Conservation (phyloP, 495 filamentous ascomycete genomes). For the Aspergillus panamensis region DNA sequence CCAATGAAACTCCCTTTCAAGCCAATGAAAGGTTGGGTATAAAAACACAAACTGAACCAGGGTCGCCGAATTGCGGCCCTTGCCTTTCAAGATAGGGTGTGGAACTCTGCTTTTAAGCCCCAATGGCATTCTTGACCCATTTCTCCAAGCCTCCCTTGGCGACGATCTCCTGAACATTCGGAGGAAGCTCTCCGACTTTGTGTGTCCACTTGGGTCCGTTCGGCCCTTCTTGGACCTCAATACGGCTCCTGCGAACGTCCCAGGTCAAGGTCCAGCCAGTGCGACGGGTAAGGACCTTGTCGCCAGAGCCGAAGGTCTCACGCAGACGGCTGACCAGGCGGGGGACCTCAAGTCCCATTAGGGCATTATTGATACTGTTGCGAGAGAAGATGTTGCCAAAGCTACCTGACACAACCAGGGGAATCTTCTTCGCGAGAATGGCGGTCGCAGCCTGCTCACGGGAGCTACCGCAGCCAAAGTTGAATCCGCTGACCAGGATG, state of each 20-base stretch:
- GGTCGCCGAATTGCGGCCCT: not conserved
- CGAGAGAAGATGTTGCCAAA: constrained; percentile 87
- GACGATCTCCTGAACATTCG: constrained; percentile 89
- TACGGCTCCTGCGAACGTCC: constrained; percentile 71
- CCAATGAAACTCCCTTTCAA: not conserved
- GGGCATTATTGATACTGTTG: constrained; percentile 90
- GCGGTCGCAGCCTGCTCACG: constrained; percentile 89
- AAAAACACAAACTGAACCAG: constrained; percentile 1
- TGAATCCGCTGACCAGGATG: constrained; percentile 82
- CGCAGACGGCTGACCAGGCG: constrained; percentile 66
- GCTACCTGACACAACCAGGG: constrained; percentile 77
- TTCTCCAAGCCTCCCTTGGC: constrained; percentile 70
- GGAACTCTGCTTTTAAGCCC: constrained; percentile 4
- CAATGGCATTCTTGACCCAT: constrained; percentile 75
- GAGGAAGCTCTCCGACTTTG: constrained; percentile 79
- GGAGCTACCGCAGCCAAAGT: constrained; percentile 82
- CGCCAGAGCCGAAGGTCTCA: constrained; percentile 50
- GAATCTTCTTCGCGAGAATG: constrained; percentile 80
- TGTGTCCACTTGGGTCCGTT: constrained; percentile 64
- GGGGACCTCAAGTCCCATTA: constrained; percentile 82
- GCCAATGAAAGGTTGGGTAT: constrained; percentile 1
- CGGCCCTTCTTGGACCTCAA: constrained; percentile 67
- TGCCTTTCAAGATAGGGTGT: not conserved
- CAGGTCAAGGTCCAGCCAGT: constrained; percentile 88
- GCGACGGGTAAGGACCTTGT: constrained; percentile 57